phyloP scores from a whole-genome alignment of 2,329 filamentous ascomycete genomes.

The Penicillium fuscoglaucum region DNA sequence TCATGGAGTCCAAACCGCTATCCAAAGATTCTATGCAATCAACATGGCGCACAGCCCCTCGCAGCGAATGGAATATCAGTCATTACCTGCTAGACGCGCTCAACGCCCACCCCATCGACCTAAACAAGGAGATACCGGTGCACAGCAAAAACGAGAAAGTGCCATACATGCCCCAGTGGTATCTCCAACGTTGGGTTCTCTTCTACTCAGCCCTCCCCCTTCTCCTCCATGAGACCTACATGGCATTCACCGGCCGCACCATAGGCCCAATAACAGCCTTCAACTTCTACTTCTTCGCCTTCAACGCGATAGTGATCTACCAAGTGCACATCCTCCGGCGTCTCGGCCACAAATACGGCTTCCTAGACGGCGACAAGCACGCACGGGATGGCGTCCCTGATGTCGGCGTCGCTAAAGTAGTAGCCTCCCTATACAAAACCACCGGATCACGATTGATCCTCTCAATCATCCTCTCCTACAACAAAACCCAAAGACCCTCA shows the following conservation, averaged over 20 bases:
- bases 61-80: slow-evolving; percentile 27
- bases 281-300: slow-evolving; percentile 42
- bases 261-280: slow-evolving; percentile 36
- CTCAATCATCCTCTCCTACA: slow-evolving; percentile 35
- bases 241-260: slow-evolving; percentile 31
- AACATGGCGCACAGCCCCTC: slow-evolving; percentile 30
- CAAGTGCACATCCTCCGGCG: slow-evolving; percentile 30
- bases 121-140: slow-evolving; percentile 35
- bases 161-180: slow-evolving; percentile 40
- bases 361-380: slow-evolving; percentile 27
- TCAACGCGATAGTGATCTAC: slow-evolving; percentile 45
- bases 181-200: slow-evolving; percentile 44
- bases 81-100: slow-evolving; percentile 30
- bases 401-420: slow-evolving; percentile 38
- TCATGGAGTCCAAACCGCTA: slow-evolving; percentile 25
- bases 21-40: slow-evolving; percentile 37
- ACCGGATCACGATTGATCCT: slow-evolving; percentile 37
- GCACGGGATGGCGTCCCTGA: slow-evolving; percentile 45
- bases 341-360: slow-evolving; percentile 23
- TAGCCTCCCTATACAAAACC: slow-evolving; percentile 37
- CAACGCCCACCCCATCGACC: slow-evolving; percentile 28
- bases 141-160: slow-evolving; percentile 46
- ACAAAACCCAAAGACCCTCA: slow-evolving; percentile 24
- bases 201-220: slow-evolving; percentile 43
- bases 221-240: slow-evolving; percentile 40